A percentile compares a stretch with the other conserved stretches of the same genome.
Evolutionary conservation across 306 rosid genomes (phyloP).

Genomic region (Medicago lupulina): DNA sequence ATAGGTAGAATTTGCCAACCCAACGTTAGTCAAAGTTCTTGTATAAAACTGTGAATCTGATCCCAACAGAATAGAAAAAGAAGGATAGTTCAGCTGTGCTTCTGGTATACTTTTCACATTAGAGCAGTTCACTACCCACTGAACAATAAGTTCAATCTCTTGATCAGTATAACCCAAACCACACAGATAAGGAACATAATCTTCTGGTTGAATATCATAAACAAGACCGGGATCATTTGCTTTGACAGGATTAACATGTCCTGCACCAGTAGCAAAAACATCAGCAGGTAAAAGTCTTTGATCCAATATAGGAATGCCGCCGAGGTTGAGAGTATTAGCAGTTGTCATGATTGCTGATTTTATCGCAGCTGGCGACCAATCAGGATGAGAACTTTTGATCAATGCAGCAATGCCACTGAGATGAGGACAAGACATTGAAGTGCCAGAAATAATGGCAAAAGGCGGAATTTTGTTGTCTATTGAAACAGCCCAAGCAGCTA

Average conservation of each 20-base stretch:
- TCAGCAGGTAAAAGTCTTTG: conserved; percentile 51
- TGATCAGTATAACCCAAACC: conserved; percentile 52
- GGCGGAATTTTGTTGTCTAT: conserved; percentile 50
- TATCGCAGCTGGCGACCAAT: conserved; percentile 71
- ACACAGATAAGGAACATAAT: conserved; percentile 64
- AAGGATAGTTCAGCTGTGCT: conserved; percentile 64
- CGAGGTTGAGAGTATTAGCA: conserved; percentile 43
- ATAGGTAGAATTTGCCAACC: conserved; percentile 49
- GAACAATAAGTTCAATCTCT: conserved; percentile 39
- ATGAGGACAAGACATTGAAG: conserved; percentile 70
- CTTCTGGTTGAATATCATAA: conserved; percentile 50
- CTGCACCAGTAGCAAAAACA: conserved; percentile 62
- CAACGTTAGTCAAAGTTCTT: conserved; percentile 61
- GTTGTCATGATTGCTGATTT: conserved; percentile 67
- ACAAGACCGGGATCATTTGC: conserved; percentile 62
- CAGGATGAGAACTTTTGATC: conserved; percentile 63
- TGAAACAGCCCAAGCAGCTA: conserved; percentile 58
- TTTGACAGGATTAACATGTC: conserved; percentile 64
- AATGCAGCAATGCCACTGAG: conserved; percentile 64
- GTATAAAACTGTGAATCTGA: conserved; percentile 48
- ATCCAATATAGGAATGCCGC: conserved; percentile 40
- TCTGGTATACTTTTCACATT: conserved; percentile 39
- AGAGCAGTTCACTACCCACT: conserved; percentile 43
- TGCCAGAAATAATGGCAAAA: conserved; percentile 46
- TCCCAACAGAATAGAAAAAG: conserved; percentile 47